Percentiles rank a stretch among this genome's conserved stretches.
phyloP scores from a whole-genome alignment of 495 filamentous ascomycete species.

The Penicillium malachiteum region DNA sequence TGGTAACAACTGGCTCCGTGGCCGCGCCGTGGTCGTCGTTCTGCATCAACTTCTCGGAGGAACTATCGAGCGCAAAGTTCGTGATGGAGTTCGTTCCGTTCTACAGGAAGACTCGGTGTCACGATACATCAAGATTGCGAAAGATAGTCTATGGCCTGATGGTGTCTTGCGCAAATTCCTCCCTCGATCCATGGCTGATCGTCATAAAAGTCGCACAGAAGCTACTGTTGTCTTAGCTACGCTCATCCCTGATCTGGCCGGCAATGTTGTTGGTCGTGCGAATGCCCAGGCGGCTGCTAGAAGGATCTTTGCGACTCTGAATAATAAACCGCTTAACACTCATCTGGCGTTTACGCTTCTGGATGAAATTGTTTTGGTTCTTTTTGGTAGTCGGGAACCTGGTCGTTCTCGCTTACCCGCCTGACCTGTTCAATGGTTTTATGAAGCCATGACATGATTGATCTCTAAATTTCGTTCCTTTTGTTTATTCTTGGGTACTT shows the following conservation, averaged over 20 bases:
- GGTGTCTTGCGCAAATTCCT: conserved; percentile 53
- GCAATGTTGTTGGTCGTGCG: conserved; percentile 76
- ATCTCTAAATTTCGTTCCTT: neutral
- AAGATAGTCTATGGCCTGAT: conserved; percentile 76
- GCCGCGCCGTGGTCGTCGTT: conserved; percentile 86
- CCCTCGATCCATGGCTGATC: conserved; percentile 61
- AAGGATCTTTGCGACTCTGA: conserved; percentile 77
- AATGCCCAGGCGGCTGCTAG: conserved; percentile 84
- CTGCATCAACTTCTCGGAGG: conserved; percentile 71
- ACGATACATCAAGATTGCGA: conserved; percentile 68
- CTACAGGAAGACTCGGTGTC: conserved; percentile 76
- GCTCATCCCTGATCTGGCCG: conserved; percentile 76
- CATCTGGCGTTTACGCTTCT: conserved; percentile 76
- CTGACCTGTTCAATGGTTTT: neutral
- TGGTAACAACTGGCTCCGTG: conserved; percentile 91
- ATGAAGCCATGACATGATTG: neutral
- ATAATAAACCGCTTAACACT: conserved; percentile 67
- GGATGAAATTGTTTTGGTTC: conserved; percentile 71
- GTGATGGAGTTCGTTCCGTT: conserved; percentile 70
- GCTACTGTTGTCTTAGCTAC: conserved; percentile 79
- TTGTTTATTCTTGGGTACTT: neutral
- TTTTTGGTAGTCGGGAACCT: conserved; percentile 57
- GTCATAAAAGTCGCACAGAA: conserved; percentile 65
- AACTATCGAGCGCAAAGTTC: conserved; percentile 90
- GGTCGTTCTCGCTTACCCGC: conserved; percentile 11